These are phyloP conservation scores for Sporothrix protearum DNA, from an alignment of 2,329 filamentous ascomycete genomes.

Conservation along the genomic window DNA sequence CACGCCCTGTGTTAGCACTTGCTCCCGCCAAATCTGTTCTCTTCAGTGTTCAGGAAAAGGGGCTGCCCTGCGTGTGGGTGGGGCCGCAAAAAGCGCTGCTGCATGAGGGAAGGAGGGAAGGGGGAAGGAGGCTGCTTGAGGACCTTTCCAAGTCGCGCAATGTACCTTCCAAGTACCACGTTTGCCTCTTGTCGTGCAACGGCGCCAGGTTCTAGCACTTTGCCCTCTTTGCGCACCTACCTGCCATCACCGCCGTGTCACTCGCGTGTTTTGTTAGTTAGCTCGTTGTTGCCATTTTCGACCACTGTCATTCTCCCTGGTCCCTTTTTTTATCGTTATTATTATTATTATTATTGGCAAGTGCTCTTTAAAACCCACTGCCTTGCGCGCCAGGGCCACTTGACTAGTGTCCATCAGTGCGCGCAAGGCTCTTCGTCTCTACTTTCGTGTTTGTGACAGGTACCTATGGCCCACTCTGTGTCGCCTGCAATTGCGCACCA, in stretches of 20 bases:
- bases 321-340: neutral
- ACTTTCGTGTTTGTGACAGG: neutral
- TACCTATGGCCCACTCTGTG: neutral
- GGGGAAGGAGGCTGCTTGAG: neutral
- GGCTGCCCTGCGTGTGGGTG: slow-evolving; percentile 12
- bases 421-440: slow-evolving; percentile 1
- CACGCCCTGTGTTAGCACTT: neutral
- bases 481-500: neutral
- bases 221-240: no score
- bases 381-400: neutral
- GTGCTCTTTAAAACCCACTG: neutral
- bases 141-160: neutral
- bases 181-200: neutral
- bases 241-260: neutral
- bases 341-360: neutral
- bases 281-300: neutral
- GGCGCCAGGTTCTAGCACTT: neutral
- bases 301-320: neutral
- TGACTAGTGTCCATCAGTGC: neutral
- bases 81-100: neutral
- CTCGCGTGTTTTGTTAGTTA: neutral
- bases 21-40: neutral
- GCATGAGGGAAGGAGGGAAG: neutral
- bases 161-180: slow-evolving; percentile 1
- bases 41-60: slow-evolving; percentile 8